Evolutionary conservation across 495 filamentous ascomycete genomes (phyloP), one percentile per base, ranked within the genome.

Genomic region (Diplogelasinospora grovesii): DNA sequence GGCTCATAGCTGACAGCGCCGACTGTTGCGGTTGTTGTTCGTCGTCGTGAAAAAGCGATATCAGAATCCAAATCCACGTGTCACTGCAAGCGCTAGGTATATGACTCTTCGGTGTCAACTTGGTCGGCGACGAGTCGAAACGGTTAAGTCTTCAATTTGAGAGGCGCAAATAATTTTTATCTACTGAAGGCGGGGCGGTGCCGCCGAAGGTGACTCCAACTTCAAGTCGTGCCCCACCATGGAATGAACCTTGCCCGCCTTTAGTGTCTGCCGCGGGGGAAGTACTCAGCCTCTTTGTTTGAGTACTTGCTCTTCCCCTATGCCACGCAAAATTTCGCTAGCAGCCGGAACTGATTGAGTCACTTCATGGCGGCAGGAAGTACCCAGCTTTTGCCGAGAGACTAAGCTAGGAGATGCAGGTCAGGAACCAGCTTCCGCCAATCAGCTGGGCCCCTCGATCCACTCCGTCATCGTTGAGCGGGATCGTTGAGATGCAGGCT

Each of bases 211-310:
- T 50, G 44, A 51, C 39, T 46, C 43, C 34, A 43, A 41, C 22
- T 32, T 21, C 23, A 30, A 43, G 16, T 52, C 49, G 49, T 52
- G 24, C 49, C 49, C 49, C 49, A 52, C 49, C 49, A 48, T 31
- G 15, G 39, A 25, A 39, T 18, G n/a, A 20, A 20, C 38, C 22
- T 30, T 18, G 33, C 33, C 13, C 18, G 33, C n/a, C n/a, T n/a
- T n/a, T n/a, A n/a, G n/a, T n/a, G n/a, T n/a, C n/a, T n/a, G n/a
- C n/a, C n/a, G n/a, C n/a, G n/a, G n/a, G n/a, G n/a, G n/a, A n/a
- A n/a, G n/a, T n/a, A n/a, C n/a, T n/a, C n/a, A n/a, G n/a, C n/a
- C 33, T 3, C 2, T 20, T 2, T 7, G 3, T 6, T 21, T 15
- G 29, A 18, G 29, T 32, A 32, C 29, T 32, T 32, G 8, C 7